Percentiles rank a stretch among this genome's conserved stretches.
phyloP scores from a whole-genome alignment of 345 rosid species.

The Eucalyptus sp. region DNA sequence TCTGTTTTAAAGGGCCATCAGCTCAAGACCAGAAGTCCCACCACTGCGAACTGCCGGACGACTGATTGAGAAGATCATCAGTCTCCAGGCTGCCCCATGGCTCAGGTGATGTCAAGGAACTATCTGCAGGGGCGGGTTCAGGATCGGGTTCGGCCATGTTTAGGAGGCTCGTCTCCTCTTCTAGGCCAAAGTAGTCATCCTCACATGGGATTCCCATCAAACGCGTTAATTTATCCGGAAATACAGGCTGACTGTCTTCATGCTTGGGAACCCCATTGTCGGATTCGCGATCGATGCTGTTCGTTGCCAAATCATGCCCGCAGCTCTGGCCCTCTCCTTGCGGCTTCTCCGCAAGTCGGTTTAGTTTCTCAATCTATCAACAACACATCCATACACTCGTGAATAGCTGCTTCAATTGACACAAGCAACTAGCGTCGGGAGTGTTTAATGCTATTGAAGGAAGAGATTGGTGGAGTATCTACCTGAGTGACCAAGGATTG shows the following conservation, averaged over 20 bases:
- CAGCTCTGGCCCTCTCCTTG: neutral
- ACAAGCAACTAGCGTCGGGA: neutral
- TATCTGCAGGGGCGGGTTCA: neutral
- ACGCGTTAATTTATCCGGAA: neutral
- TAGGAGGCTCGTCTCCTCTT: conserved; percentile 4
- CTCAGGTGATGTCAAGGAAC: conserved; percentile 23
- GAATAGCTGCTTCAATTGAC: neutral
- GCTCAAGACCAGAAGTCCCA: conserved; percentile 39
- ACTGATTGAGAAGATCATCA: conserved; percentile 17
- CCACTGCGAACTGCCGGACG: conserved; percentile 24
- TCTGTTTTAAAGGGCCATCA: neutral
- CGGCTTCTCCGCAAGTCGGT: neutral
- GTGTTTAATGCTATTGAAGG: neutral
- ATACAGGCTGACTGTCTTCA: neutral
- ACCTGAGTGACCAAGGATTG: conserved; percentile 49
- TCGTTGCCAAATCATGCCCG: neutral
- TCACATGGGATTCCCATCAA: neutral
- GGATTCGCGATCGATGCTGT: neutral
- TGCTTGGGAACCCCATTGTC: neutral
- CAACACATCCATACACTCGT: neutral
- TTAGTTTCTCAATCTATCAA: neutral
- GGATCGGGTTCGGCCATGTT: conserved; percentile 12
- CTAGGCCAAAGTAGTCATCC: conserved; percentile 3
- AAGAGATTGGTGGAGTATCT: neutral
- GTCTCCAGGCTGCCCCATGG: conserved; percentile 27